phyloP scores from a whole-genome alignment of 768 basidiomycete species.

The Panaeolus papilionaceus region DNA sequence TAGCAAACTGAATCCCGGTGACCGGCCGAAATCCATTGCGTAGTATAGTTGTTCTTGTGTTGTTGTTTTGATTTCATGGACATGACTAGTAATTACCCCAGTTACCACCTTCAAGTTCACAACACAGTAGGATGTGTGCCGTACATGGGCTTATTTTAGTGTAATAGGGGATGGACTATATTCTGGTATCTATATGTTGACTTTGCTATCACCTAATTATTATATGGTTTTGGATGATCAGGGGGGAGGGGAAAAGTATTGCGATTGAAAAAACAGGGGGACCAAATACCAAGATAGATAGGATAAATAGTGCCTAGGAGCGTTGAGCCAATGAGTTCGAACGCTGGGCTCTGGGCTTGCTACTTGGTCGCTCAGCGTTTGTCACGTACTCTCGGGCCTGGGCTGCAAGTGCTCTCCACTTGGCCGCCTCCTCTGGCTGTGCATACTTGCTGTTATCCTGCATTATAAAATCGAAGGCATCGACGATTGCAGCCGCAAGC shows the following conservation, averaged over 20 bases:
- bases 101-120: conserved; percentile 15
- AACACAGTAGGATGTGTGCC: background rate
- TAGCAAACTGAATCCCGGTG: conserved; percentile 35
- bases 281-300: background rate
- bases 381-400: conserved; percentile 24
- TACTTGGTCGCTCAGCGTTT: conserved; percentile 1
- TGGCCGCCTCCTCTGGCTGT: conserved; percentile 30
- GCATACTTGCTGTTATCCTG: conserved; percentile 29
- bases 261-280: background rate
- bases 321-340: background rate
- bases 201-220: conserved; percentile 14
- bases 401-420: conserved; percentile 36
- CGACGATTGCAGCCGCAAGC: conserved; percentile 51
- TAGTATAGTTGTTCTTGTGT: conserved; percentile 24
- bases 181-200: conserved; percentile 13
- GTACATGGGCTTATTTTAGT: conserved; percentile 13
- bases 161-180: conserved; percentile 13
- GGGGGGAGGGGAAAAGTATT: background rate
- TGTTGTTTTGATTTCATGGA: conserved; percentile 10
- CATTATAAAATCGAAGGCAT: conserved; percentile 44
- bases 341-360: background rate
- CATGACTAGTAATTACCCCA: background rate
- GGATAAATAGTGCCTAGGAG: background rate
- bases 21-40: conserved; percentile 52
- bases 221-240: conserved; percentile 11